Evolutionary conservation across 805 yeast species (phyloP).

Genomic region (Schwanniomyces vanrijiae): DNA sequence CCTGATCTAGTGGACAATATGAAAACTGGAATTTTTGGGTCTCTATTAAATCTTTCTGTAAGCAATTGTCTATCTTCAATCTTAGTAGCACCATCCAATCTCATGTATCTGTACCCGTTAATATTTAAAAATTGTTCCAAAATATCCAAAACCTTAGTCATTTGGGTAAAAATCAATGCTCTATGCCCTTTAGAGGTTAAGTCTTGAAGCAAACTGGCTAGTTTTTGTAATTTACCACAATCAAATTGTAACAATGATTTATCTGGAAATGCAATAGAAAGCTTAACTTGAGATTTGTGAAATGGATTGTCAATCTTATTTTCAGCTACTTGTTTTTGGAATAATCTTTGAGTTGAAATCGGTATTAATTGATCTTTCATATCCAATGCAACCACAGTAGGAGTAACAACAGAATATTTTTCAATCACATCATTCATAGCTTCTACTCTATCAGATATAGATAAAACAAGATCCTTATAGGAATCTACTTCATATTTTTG

Average conservation of each 20-base stretch:
- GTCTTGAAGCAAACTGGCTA: conserved; percentile 73
- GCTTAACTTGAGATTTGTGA: conserved; percentile 80
- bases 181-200: conserved; percentile 87
- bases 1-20: conserved; percentile 96
- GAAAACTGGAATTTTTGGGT: conserved; percentile 82
- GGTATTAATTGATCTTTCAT: conserved; percentile 56
- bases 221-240: conserved; percentile 91
- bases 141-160: conserved; percentile 95
- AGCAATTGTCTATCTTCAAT: conserved; percentile 94
- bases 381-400: conserved; percentile 77
- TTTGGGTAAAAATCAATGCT: conserved; percentile 93
- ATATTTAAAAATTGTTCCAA: conserved; percentile 90
- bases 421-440: conserved; percentile 55
- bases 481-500: conserved; percentile 11
- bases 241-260: conserved; percentile 89
- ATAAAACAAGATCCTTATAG: conserved; percentile 19
- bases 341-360: conserved; percentile 29
- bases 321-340: conserved; percentile 27
- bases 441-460: conserved; percentile 27
- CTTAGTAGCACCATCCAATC: conserved; percentile 96
- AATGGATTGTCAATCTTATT: conserved; percentile 54
- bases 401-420: conserved; percentile 83
- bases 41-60: conserved; percentile 90
- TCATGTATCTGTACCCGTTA: conserved; percentile 91
- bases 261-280: conserved; percentile 95